These are phyloP conservation scores for Malbranchea zuffiana DNA, from an alignment of 2,329 filamentous ascomycete species.

Conservation along the genomic window DNA sequence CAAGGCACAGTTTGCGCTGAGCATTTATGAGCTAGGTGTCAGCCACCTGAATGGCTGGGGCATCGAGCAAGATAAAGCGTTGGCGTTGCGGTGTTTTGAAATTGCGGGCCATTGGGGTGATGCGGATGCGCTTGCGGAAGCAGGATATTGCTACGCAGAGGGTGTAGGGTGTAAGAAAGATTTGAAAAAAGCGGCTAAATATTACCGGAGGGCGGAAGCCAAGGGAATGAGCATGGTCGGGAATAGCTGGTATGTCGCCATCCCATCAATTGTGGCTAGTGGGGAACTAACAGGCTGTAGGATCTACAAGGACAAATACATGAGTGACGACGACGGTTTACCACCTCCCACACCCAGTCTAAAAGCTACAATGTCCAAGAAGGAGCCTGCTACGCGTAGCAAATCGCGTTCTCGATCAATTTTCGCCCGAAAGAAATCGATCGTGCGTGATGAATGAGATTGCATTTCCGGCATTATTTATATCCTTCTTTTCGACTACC, in stretches of 20 bases:
- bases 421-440: conserved; percentile 52
- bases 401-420: conserved; percentile 67
- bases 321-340: conserved; percentile 48
- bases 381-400: conserved; percentile 54
- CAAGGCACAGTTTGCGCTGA: conserved; percentile 86
- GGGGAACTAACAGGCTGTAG: conserved; percentile 95
- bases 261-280: conserved; percentile 94
- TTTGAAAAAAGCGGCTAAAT: conserved; percentile 81
- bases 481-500: conserved; percentile 18
- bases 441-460: conserved; percentile 18
- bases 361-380: conserved; percentile 7
- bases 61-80: conserved; percentile 77
- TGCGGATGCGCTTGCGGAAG: conserved; percentile 83
- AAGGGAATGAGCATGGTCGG: conserved; percentile 97
- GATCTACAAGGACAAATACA: conserved; percentile 95
- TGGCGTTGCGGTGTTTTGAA: conserved; percentile 88
- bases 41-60: conserved; percentile 99
- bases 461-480: conserved; percentile 10
- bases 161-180: conserved; percentile 93
- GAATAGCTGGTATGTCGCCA: conserved; percentile 92
- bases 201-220: conserved; percentile 80
- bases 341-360: conserved; percentile 7
- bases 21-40: conserved; percentile 91
- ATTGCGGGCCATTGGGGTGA: conserved; percentile 95
- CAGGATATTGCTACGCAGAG: conserved; percentile 91